A percentile compares a stretch with the other conserved stretches of the same genome.
phyloP scores from a whole-genome alignment of 208 protist species.

The Wallacemonas sp. region DNA sequence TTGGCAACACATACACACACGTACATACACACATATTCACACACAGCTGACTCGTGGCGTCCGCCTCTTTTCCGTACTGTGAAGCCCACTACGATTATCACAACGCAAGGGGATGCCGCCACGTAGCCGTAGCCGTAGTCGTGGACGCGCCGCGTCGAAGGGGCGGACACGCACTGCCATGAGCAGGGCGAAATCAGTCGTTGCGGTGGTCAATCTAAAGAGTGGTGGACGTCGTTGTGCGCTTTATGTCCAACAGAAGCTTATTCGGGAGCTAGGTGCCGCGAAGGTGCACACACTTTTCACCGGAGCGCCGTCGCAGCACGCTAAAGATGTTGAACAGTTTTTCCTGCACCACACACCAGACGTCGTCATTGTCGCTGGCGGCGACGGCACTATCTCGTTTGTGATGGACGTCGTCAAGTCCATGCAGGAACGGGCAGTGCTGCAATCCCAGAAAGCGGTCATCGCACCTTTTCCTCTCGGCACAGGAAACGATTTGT shows the following conservation, averaged over 20 bases:
- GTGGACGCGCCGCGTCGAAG: not conserved
- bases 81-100: no score
- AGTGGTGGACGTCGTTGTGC: constrained; percentile 36
- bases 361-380: constrained; percentile 47
- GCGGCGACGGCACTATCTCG: constrained; percentile 63
- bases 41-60: no score
- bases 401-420: constrained; percentile 47
- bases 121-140: not conserved
- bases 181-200: not conserved
- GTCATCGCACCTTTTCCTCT: constrained; percentile 55
- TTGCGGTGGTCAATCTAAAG: constrained; percentile 44
- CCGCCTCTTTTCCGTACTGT: no score
- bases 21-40: no score
- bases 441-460: constrained; percentile 7
- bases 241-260: constrained; percentile 27
- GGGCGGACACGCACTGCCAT: not conserved
- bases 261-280: constrained; percentile 22
- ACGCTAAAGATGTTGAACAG: constrained; percentile 4
- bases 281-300: constrained; percentile 45
- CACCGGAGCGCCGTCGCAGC: constrained; percentile 3
- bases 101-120: no score
- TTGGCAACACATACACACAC: no score
- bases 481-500: constrained; percentile 74
- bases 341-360: constrained; percentile 29
- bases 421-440: constrained; percentile 15